Evolutionary conservation across 768 basidiomycete genomes (phyloP).

Genomic region (Leccinum truebloodii): DNA sequence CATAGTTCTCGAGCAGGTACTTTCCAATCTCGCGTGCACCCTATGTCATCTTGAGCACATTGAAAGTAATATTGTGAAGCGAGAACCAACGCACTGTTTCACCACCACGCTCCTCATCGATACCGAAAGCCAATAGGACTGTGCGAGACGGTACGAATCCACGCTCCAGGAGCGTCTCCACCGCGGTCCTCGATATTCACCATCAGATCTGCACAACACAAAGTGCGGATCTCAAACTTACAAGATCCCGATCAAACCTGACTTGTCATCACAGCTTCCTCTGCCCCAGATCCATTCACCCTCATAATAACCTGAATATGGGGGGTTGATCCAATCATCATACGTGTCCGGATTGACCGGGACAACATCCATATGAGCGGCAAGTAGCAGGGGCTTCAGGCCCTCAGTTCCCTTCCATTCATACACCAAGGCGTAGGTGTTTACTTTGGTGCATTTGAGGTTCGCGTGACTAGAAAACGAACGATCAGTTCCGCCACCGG

Average conservation of each 20-base stretch:
- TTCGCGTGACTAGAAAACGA: constrained; percentile 41
- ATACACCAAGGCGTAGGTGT: too few relatives aligned
- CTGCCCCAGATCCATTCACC: too few relatives aligned
- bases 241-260: constrained; percentile 35
- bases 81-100: constrained; percentile 32
- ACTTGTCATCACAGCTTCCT: too few relatives aligned
- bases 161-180: constrained; percentile 21
- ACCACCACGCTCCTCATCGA: constrained; percentile 47
- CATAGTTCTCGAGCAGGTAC: constrained; percentile 44
- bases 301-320: too few relatives aligned
- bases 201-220: not conserved
- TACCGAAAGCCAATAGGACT: constrained; percentile 40
- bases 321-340: constrained; percentile 36
- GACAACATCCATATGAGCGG: too few relatives aligned
- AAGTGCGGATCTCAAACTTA: constrained; percentile 15
- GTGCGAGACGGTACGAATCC: constrained; percentile 33
- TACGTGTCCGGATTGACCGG: too few relatives aligned
- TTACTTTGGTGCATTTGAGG: constrained; percentile 41
- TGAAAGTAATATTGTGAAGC: not conserved
- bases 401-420: too few relatives aligned
- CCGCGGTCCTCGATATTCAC: not conserved
- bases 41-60: constrained; percentile 23
- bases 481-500: not conserved
- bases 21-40: constrained; percentile 43
- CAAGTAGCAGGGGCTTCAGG: too few relatives aligned